A percentile compares a stretch with the other conserved stretches of the same genome.
Evolutionary conservation across 305 asterid genomes (phyloP).

Genomic region (Withania somnifera): DNA sequence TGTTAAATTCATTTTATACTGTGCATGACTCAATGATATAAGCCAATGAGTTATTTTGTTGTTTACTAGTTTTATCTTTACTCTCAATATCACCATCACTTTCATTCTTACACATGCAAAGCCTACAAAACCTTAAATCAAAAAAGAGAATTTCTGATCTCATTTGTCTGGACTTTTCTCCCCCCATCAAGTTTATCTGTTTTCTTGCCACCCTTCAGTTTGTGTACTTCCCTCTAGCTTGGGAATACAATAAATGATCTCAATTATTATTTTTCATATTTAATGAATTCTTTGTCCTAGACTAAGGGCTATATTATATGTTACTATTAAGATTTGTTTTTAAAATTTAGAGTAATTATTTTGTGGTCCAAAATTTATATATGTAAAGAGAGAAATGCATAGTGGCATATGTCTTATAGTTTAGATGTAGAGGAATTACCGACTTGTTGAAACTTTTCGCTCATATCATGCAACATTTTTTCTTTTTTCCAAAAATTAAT

Average conservation of each 20-base stretch:
- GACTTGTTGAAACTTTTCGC: background rate
- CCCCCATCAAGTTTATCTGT: constrained; percentile 6
- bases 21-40: constrained; percentile 3
- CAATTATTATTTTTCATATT: background rate
- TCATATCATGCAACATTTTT: constrained; percentile 2
- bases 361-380: too few species aligned
- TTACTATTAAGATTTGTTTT: too few species aligned
- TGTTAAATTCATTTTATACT: background rate
- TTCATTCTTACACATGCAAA: constrained; percentile 53
- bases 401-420: background rate
- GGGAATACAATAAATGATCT: background rate
- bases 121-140: constrained; percentile 29
- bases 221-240: background rate
- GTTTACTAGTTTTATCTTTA: constrained; percentile 4
- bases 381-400: too few species aligned
- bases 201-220: too few species aligned
- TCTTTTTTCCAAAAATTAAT: background rate
- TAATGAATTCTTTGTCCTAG: background rate
- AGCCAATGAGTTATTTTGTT: background rate
- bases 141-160: constrained; percentile 69
- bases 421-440: background rate
- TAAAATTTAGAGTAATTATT: too few species aligned
- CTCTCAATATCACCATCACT: constrained; percentile 47
- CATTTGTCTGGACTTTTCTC: constrained; percentile 58
- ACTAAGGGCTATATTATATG: too few species aligned